These are phyloP conservation scores for Cryoendolithus antarcticus DNA, from an alignment of 2,329 filamentous ascomycete species.

Conservation along the genomic window DNA sequence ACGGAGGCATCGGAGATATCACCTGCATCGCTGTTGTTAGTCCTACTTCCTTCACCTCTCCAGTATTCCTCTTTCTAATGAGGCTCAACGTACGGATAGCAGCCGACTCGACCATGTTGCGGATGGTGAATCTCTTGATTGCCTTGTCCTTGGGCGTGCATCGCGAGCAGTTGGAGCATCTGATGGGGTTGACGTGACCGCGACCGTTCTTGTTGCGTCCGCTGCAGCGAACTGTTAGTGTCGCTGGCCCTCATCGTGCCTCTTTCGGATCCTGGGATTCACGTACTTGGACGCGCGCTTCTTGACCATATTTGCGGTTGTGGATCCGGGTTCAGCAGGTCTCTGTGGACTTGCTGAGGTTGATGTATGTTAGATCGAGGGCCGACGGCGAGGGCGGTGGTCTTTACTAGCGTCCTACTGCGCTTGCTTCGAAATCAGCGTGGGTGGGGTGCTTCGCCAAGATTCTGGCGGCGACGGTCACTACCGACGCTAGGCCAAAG, in stretches of 20 bases:
- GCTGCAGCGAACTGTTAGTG: conserved; percentile 42
- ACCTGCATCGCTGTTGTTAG: conserved; percentile 45
- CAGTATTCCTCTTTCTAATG: neutral
- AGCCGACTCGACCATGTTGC: conserved; percentile 99
- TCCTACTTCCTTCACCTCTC: no score
- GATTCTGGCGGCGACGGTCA: no score
- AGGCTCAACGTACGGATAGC: conserved; percentile 76
- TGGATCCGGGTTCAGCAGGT: conserved; percentile 16
- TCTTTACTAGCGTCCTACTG: neutral
- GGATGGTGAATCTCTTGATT: conserved; percentile 99
- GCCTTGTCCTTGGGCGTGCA: conserved; percentile 98
- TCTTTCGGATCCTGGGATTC: conserved; percentile 10
- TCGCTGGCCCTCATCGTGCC: conserved; percentile 3
- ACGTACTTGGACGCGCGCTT: conserved; percentile 63
- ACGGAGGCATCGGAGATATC: conserved; percentile 99
- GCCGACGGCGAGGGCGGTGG: conserved; percentile 7
- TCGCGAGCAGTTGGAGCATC: conserved; percentile 72
- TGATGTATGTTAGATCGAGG: conserved; percentile 11
- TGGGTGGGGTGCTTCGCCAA: neutral
- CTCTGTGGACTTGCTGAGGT: conserved; percentile 12
- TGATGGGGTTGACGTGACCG: conserved; percentile 99
- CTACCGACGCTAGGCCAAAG: no score
- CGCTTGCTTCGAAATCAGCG: neutral
- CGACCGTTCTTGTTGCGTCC: conserved; percentile 99
- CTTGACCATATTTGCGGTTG: conserved; percentile 58